Conservation (phyloP, 2,329 filamentous ascomycete species). For the Ceratocystis cubensis region DNA sequence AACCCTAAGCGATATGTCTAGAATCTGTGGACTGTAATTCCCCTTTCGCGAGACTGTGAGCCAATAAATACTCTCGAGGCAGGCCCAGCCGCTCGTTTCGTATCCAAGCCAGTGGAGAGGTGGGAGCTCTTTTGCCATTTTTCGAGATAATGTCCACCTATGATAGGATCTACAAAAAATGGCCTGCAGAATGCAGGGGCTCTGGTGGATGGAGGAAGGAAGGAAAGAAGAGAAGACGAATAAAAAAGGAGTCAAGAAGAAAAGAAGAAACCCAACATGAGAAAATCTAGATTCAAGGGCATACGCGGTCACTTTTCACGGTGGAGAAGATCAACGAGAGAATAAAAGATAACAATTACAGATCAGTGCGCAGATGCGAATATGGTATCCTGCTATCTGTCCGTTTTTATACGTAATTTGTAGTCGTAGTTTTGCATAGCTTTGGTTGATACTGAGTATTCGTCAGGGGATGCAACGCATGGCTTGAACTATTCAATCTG, state of each 20-base stretch:
- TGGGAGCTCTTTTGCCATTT: not conserved
- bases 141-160: not conserved
- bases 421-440: too few relatives aligned
- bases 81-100: not conserved
- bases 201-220: not conserved
- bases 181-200: constrained; percentile 10
- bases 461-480: too few relatives aligned
- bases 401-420: too few relatives aligned
- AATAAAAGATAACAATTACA: too few relatives aligned
- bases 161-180: constrained; percentile 7
- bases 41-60: not conserved
- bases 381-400: too few relatives aligned
- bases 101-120: not conserved
- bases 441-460: too few relatives aligned
- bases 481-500: too few relatives aligned
- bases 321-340: not conserved
- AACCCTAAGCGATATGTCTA: too few relatives aligned
- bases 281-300: not conserved
- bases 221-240: not conserved
- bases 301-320: not conserved
- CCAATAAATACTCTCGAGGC: not conserved
- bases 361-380: too few relatives aligned
- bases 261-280: not conserved
- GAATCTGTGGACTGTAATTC: too few relatives aligned
- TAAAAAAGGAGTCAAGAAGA: not conserved